phyloP scores from a whole-genome alignment of 176 grass and related monocot genomes.

The Cenchrus purpureus region DNA sequence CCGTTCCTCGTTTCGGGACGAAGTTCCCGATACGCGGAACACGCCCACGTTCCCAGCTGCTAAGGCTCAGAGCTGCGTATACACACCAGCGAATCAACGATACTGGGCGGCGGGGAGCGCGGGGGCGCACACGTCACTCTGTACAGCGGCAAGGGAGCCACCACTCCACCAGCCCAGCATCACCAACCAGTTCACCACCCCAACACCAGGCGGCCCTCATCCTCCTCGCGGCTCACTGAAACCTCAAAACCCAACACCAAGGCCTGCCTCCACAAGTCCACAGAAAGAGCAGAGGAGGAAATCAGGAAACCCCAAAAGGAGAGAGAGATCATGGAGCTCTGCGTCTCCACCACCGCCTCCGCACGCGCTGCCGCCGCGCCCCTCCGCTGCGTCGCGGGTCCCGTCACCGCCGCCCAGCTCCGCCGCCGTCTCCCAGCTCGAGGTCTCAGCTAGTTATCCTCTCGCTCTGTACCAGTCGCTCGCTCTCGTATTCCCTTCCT shows the following conservation, averaged over 20 bases:
- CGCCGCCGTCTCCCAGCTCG: conserved; percentile 17
- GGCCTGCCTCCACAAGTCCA: conserved; percentile 37
- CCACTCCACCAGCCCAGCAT: not conserved
- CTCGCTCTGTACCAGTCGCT: not conserved
- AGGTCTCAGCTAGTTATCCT: not conserved
- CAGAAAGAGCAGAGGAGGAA: conserved; percentile 16
- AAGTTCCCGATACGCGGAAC: no score
- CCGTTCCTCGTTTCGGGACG: no score
- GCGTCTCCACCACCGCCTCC: conserved; percentile 44
- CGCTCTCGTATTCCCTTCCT: not conserved
- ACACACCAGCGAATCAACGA: no score
- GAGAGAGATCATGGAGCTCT: conserved; percentile 42
- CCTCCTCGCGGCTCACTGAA: conserved; percentile 46
- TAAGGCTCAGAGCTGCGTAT: no score
- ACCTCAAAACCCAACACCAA: conserved; percentile 30
- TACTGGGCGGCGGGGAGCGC: not conserved
- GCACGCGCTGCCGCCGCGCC: conserved; percentile 34
- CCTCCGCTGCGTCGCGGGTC: not conserved
- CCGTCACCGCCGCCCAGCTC: not conserved
- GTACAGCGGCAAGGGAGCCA: not conserved
- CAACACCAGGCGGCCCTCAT: conserved; percentile 24
- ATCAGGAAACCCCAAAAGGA: not conserved
- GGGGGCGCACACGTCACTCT: not conserved
- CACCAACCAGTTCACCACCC: not conserved
- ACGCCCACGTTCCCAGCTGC: no score